A percentile compares a stretch with the other conserved stretches of the same genome.
Conservation (phyloP, 345 rosid genomes). For the Zanthoxylum bungeanum region DNA sequence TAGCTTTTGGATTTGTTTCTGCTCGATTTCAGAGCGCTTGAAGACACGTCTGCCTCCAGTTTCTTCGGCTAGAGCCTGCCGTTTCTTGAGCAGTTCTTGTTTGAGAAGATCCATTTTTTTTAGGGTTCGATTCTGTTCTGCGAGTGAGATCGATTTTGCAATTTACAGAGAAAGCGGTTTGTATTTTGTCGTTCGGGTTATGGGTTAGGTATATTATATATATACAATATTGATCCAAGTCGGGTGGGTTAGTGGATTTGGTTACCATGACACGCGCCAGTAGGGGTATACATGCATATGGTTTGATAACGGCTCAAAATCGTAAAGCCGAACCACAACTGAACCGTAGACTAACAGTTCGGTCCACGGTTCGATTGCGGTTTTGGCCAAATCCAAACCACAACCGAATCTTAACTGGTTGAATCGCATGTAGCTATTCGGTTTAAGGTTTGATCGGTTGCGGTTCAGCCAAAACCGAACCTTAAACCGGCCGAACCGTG, state of each 20-base stretch:
- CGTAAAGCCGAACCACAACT: no score
- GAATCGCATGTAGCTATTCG: no score
- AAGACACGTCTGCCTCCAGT: slow-evolving; percentile 78
- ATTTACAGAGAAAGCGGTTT: not conserved
- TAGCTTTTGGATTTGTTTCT: slow-evolving; percentile 79
- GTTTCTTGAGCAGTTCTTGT: slow-evolving; percentile 74
- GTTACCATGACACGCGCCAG: no score
- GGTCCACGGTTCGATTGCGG: no score
- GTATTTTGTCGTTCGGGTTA: not conserved
- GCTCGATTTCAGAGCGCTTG: slow-evolving; percentile 91
- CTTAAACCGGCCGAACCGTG: no score
- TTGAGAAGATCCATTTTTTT: slow-evolving; percentile 71
- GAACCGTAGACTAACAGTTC: no score
- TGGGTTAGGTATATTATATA: not conserved
- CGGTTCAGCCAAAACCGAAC: no score
- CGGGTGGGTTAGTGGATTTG: not conserved
- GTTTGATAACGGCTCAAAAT: no score
- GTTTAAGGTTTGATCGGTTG: no score
- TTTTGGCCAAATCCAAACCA: no score
- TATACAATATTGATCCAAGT: not conserved
- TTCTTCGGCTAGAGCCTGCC: slow-evolving; percentile 60
- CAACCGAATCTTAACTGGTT: no score
- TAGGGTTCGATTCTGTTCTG: not conserved
- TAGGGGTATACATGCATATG: no score
- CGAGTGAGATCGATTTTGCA: not conserved